Conservation (phyloP, 768 basidiomycete genomes). For the Crucibulum laeve region DNA sequence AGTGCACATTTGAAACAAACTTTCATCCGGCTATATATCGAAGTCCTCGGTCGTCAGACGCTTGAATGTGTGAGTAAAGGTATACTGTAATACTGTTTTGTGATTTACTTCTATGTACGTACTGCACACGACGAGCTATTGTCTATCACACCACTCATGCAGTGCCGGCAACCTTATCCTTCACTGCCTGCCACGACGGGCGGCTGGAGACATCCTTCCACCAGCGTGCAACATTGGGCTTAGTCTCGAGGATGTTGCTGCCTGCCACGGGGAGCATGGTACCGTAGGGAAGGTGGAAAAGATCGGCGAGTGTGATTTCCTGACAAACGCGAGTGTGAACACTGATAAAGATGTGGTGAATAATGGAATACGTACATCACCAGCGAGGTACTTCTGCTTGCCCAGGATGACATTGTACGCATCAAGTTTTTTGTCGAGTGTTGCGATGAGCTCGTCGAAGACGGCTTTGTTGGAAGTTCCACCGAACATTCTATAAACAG, state of each 20-base stretch:
- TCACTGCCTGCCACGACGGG: too few species aligned
- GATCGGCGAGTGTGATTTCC: conserved; percentile 40
- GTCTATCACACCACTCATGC: too few species aligned
- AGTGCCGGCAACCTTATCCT: too few species aligned
- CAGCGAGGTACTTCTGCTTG: conserved; percentile 51
- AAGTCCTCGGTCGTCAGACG: too few species aligned
- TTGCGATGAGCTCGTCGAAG: conserved; percentile 19
- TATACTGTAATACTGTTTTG: too few species aligned
- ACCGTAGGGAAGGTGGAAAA: conserved; percentile 40
- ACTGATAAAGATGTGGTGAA: not conserved
- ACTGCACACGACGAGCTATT: too few species aligned
- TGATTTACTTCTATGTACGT: too few species aligned
- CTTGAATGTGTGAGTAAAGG: too few species aligned
- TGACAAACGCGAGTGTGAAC: conserved; percentile 11
- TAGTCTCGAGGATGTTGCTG: conserved; percentile 20
- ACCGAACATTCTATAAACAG: not conserved
- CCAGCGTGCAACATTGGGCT: conserved; percentile 43
- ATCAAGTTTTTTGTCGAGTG: conserved; percentile 35
- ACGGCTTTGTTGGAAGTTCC: conserved; percentile 16
- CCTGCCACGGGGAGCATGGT: conserved; percentile 17
- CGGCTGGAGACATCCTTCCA: too few species aligned
- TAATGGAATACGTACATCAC: conserved; percentile 32
- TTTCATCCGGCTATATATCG: too few species aligned
- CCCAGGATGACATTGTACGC: conserved; percentile 49
- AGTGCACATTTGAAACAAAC: too few species aligned